Evolutionary conservation across 2,329 filamentous ascomycete genomes (phyloP).

Genomic region (Aureobasidium sp.): DNA sequence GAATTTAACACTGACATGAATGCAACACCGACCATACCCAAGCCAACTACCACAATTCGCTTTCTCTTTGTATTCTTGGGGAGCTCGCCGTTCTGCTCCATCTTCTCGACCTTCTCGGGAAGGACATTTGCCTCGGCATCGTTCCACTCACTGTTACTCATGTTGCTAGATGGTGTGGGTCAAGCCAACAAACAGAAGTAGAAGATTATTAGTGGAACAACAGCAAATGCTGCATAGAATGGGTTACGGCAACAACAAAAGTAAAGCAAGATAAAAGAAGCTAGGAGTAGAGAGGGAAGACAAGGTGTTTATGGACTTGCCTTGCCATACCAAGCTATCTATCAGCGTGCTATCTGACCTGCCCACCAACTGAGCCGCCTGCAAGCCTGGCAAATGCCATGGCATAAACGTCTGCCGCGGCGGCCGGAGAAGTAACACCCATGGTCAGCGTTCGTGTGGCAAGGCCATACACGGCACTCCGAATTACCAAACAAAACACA

Average conservation of each 20-base stretch:
- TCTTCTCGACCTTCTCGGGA: constrained; percentile 36
- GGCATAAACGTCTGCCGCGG: constrained; percentile 14
- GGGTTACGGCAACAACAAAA: background rate
- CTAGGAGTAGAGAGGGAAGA: background rate
- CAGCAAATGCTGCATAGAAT: constrained; percentile 6
- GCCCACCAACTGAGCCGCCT: background rate
- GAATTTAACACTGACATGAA: constrained; percentile 60
- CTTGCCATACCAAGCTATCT: constrained; percentile 8
- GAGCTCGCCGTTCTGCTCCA: constrained; percentile 29
- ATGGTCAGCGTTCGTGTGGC: background rate
- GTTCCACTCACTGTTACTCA: constrained; percentile 42
- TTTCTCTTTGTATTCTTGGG: constrained; percentile 44
- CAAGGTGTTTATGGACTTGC: constrained; percentile 6
- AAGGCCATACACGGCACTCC: constrained; percentile 1
- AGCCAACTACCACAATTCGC: constrained; percentile 71
- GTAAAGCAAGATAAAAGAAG: constrained; percentile 7
- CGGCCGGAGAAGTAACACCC: constrained; percentile 14
- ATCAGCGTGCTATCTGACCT: background rate
- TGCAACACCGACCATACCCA: constrained; percentile 87
- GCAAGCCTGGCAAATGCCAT: constrained; percentile 15
- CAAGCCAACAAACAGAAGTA: background rate
- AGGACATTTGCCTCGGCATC: constrained; percentile 40
- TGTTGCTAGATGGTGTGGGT: constrained; percentile 17
- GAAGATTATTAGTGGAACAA: background rate
- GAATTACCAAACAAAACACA: constrained; percentile 9